Percentiles rank a stretch among this genome's conserved stretches.
Conservation (phyloP, 2,329 filamentous ascomycete genomes). For the Pezizomycotina sp. region DNA sequence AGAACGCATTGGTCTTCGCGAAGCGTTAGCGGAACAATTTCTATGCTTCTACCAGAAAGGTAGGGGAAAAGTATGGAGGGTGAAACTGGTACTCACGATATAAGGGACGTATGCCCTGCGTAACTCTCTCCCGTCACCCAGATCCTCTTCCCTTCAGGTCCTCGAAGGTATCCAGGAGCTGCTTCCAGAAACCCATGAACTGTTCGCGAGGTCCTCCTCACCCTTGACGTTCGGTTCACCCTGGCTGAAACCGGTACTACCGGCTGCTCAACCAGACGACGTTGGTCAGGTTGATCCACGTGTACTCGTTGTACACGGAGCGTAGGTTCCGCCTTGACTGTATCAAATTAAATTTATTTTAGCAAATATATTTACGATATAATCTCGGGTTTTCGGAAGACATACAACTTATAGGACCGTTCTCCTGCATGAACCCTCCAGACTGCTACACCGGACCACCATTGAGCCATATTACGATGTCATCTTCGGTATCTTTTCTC, state of each 20-base stretch:
- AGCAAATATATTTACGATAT: slow-evolving; percentile 21
- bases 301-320: slow-evolving; percentile 50
- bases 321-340: slow-evolving; percentile 46
- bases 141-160: slow-evolving; percentile 49
- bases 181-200: slow-evolving; percentile 64
- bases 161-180: slow-evolving; percentile 56
- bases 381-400: neutral
- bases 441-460: slow-evolving; percentile 42
- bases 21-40: too few relatives aligned
- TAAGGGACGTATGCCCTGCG: slow-evolving; percentile 54
- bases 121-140: slow-evolving; percentile 62
- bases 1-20: slow-evolving; percentile 46
- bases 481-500: slow-evolving; percentile 37
- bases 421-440: slow-evolving; percentile 61
- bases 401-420: slow-evolving; percentile 52
- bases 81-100: slow-evolving; percentile 53
- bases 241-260: slow-evolving; percentile 51
- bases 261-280: slow-evolving; percentile 60
- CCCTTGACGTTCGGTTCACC: slow-evolving; percentile 47
- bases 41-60: too few relatives aligned
- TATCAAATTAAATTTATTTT: slow-evolving; percentile 22
- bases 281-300: slow-evolving; percentile 62
- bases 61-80: too few relatives aligned
- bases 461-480: slow-evolving; percentile 47
- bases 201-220: slow-evolving; percentile 53